Evolutionary conservation across 768 basidiomycete genomes (phyloP), one percentile per base, ranked within the genome.

Genomic region (Leccinum longicurvipes): DNA sequence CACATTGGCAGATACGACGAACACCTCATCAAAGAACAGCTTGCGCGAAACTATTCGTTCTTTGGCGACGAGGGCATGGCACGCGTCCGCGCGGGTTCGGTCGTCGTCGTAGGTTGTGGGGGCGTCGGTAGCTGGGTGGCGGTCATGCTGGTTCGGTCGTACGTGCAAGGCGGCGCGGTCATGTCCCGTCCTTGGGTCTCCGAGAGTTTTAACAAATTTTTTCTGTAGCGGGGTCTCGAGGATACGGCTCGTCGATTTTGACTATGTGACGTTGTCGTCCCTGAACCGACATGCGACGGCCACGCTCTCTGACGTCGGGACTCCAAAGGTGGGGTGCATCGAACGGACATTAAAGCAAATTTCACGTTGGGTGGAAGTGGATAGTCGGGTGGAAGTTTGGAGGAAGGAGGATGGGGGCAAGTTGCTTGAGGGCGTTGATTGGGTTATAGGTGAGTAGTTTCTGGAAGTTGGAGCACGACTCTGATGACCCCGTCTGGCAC

Each of bases 71-170:
- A 93, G 32, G 83, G 83, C 39, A 96, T 98, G 91, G 69, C 73
- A 10, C 86, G 82, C 66, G 79, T 98, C 51, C 79, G 97, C 51
- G 66, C 77, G 9, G 82, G 85, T 12, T 82, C 78, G 5, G 94
- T 98, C 1, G 93, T 92, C 17, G 76, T 98, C 19, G 87, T 99
- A 3, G 97, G 97, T 6, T 93, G 94, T 61, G 97, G 97, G 55
- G 96, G 97, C 2, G 97, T 99, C 0, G 97, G 97, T 0, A 94
- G 91, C 66, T 96, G 93, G 91, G 90, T 86, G 34, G 93, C 94
- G 15, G 82, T 96, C 29, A 96, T 96, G 96, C 83, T 93, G 25
- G 87, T 85, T 45, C 76, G 94, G 68, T 94, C 93, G 90, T 94
- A 66, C 67, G 91, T 82, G 10, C 42, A 23, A 36, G 34, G 17